Percentiles rank a stretch among this genome's conserved stretches.
Conservation (phyloP, 23 red algal species). For the Gracilaria caudata region DNA sequence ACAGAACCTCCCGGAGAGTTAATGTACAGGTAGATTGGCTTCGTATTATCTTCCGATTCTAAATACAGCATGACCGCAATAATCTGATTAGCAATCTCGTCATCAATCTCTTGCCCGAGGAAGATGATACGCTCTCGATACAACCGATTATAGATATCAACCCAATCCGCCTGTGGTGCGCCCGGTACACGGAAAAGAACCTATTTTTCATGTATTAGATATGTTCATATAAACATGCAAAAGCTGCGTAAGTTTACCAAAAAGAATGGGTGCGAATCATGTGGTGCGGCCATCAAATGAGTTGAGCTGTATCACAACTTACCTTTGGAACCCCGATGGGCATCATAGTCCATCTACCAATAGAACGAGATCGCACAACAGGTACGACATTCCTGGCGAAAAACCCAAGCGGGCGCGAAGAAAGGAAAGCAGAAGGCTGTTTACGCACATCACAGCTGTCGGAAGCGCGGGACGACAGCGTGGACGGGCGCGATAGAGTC, state of each 20-base stretch:
- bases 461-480: background rate
- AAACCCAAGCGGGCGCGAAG: conserved; percentile 30
- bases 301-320: background rate
- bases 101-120: conserved; percentile 97
- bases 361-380: conserved; percentile 3
- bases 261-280: background rate
- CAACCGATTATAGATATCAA: conserved; percentile 99
- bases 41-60: conserved; percentile 98
- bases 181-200: conserved; percentile 99
- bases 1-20: conserved; percentile 98
- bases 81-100: conserved; percentile 99
- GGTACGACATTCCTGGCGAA: conserved; percentile 16
- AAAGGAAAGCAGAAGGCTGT: conserved; percentile 36
- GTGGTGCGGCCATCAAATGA: background rate
- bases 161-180: conserved; percentile 95
- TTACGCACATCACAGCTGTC: background rate
- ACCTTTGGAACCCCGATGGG: conserved; percentile 99
- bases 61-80: conserved; percentile 99
- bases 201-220: background rate
- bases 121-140: conserved; percentile 99
- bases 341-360: conserved; percentile 91
- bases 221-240: background rate
- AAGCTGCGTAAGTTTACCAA: background rate
- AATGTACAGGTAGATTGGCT: conserved; percentile 99
- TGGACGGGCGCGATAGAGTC: background rate